Conservation (phyloP, 2,329 filamentous ascomycete species). For the Fusarium secorum region DNA sequence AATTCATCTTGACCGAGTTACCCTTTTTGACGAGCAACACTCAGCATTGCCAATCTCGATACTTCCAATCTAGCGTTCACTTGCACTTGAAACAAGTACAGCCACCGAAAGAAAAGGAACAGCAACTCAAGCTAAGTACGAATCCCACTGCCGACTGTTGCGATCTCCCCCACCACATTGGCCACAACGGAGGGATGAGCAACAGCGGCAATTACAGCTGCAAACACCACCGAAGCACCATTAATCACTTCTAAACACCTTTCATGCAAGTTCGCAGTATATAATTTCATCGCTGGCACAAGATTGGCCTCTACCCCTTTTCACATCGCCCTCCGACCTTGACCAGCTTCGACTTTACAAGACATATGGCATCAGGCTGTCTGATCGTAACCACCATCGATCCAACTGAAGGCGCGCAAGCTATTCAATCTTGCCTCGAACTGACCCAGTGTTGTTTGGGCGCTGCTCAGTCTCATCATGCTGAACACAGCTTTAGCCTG, state of each 20-base stretch:
- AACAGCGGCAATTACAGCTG: accelerated
- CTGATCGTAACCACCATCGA: accelerated
- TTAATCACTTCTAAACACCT: accelerated
- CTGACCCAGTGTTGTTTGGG: accelerated
- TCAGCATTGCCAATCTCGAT: background rate
- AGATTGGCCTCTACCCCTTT: background rate
- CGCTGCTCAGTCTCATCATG: background rate
- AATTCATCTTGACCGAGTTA: background rate
- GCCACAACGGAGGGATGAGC: accelerated
- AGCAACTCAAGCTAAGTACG: no score
- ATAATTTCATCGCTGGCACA: accelerated
- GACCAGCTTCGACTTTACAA: no score
- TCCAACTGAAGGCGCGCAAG: accelerated
- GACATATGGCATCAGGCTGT: accelerated
- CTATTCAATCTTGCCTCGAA: accelerated
- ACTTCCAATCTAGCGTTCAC: no score
- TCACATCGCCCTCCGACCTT: no score
- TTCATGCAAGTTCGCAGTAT: accelerated
- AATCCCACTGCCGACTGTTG: accelerated
- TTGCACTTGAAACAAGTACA: background rate
- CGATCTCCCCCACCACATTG: background rate
- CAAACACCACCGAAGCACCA: accelerated
- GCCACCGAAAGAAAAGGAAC: accelerated
- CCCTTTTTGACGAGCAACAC: background rate
- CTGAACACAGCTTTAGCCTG: accelerated